A percentile compares a stretch with the other conserved stretches of the same genome.
Evolutionary conservation across 2,329 filamentous ascomycete genomes (phyloP).

Genomic region (Aspergillus tanneri): DNA sequence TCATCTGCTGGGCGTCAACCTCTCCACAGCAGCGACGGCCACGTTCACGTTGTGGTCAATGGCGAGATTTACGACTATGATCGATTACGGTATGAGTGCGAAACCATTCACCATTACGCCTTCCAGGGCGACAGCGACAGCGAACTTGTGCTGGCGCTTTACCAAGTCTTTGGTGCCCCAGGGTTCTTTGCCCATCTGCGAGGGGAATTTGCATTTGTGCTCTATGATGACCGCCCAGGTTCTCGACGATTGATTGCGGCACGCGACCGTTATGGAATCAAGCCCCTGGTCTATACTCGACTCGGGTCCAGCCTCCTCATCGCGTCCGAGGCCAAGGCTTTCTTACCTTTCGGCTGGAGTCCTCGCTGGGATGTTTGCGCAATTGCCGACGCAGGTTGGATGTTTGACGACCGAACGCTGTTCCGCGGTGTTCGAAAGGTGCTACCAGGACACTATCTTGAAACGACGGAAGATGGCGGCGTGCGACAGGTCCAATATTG

Average conservation of each 20-base stretch:
- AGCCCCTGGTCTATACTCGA: constrained; percentile 55
- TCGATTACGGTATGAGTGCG: constrained; percentile 40
- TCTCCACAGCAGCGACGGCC: constrained; percentile 38
- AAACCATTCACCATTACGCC: constrained; percentile 40
- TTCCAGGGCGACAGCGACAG: constrained; percentile 52
- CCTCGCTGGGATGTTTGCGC: constrained; percentile 55
- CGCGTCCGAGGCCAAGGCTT: constrained; percentile 56
- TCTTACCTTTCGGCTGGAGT: constrained; percentile 52
- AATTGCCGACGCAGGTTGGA: constrained; percentile 47
- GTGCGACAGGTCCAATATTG: constrained; percentile 50
- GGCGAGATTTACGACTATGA: constrained; percentile 60
- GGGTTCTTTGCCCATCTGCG: constrained; percentile 49
- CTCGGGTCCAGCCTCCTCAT: constrained; percentile 45
- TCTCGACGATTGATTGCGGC: constrained; percentile 47
- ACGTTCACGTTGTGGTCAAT: constrained; percentile 57
- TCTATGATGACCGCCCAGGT: constrained; percentile 53
- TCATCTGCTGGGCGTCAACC: constrained; percentile 49
- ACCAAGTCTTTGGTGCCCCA: constrained; percentile 50
- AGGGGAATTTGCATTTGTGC: constrained; percentile 57
- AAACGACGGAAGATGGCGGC: constrained; percentile 18
- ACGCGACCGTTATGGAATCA: constrained; percentile 58
- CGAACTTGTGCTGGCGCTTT: constrained; percentile 55
- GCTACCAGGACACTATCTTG: constrained; percentile 46
- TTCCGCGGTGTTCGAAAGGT: constrained; percentile 54
- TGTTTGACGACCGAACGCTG: constrained; percentile 48